A percentile compares a stretch with the other conserved stretches of the same genome.
Evolutionary conservation across 352 stramenopile genomes (phyloP).

Genomic region (Phytophthora pini): DNA sequence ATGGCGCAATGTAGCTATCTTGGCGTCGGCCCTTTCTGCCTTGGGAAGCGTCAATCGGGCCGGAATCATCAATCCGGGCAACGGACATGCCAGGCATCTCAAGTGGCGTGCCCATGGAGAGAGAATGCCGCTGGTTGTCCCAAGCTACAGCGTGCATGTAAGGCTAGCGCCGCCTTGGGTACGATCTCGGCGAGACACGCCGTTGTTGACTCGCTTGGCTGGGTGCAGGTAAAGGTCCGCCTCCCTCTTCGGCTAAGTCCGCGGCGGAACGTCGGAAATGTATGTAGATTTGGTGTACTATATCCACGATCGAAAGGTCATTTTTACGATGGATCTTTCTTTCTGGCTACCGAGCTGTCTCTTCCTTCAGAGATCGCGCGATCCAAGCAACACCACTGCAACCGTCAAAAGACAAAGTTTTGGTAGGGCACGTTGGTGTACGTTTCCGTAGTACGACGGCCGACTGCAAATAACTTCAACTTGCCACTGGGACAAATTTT

Average conservation of each 20-base stretch:
- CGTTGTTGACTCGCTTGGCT: neutral
- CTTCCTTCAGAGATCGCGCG: slow-evolving; percentile 2
- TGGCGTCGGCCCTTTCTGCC: slow-evolving; percentile 3
- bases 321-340: neutral
- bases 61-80: slow-evolving; percentile 10
- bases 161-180: neutral
- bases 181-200: neutral
- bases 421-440: neutral
- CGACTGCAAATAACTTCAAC: neutral
- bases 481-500: neutral
- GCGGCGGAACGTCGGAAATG: neutral
- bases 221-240: slow-evolving; percentile 3
- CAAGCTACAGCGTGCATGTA: neutral
- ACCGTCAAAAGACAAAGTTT: neutral
- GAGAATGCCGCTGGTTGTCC: neutral
- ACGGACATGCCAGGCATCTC: neutral
- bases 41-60: slow-evolving; percentile 12
- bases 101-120: slow-evolving; percentile 3
- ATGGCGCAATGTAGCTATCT: slow-evolving; percentile 16
- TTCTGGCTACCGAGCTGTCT: neutral
- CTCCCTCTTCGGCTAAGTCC: slow-evolving; percentile 4
- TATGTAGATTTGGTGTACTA: too few relatives aligned
- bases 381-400: neutral
- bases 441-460: neutral
- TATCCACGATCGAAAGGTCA: neutral